phyloP scores from a whole-genome alignment of 2,329 filamentous ascomycete species.

The Pyrenochaeta sp. region DNA sequence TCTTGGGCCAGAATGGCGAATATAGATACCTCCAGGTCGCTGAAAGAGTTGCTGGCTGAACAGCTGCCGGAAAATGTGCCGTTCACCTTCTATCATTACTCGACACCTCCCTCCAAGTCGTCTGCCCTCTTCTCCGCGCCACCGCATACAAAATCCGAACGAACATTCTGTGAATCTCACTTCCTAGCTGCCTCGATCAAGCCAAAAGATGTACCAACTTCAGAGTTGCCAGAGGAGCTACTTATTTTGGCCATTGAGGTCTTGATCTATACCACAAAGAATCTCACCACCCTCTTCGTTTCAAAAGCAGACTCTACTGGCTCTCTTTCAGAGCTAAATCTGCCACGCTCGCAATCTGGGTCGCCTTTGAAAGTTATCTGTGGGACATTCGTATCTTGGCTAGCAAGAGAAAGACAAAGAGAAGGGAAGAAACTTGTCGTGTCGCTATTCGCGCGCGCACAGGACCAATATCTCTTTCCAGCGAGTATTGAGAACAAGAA shows the following conservation, averaged over 20 bases:
- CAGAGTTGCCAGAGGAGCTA: constrained; percentile 57
- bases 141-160: constrained; percentile 73
- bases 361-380: constrained; percentile 80
- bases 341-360: constrained; percentile 57
- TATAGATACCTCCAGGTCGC: constrained; percentile 26
- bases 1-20: constrained; percentile 34
- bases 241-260: constrained; percentile 87
- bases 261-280: constrained; percentile 81
- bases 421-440: constrained; percentile 75
- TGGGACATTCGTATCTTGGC: constrained; percentile 76
- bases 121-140: constrained; percentile 81
- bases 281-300: constrained; percentile 87
- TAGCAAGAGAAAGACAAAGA: constrained; percentile 73
- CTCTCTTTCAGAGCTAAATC: constrained; percentile 73
- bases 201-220: constrained; percentile 35
- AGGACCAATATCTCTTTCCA: constrained; percentile 94
- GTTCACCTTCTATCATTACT: constrained; percentile 85
- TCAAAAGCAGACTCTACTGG: constrained; percentile 98
- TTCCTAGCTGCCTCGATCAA: constrained; percentile 69
- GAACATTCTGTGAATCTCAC: constrained; percentile 88
- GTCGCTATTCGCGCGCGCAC: constrained; percentile 90
- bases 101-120: constrained; percentile 79
- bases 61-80: constrained; percentile 61
- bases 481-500: constrained; percentile 83
- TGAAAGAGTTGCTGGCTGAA: constrained; percentile 59